phyloP scores from a whole-genome alignment of 2,329 filamentous ascomycete genomes.

The Fusarium sp. region DNA sequence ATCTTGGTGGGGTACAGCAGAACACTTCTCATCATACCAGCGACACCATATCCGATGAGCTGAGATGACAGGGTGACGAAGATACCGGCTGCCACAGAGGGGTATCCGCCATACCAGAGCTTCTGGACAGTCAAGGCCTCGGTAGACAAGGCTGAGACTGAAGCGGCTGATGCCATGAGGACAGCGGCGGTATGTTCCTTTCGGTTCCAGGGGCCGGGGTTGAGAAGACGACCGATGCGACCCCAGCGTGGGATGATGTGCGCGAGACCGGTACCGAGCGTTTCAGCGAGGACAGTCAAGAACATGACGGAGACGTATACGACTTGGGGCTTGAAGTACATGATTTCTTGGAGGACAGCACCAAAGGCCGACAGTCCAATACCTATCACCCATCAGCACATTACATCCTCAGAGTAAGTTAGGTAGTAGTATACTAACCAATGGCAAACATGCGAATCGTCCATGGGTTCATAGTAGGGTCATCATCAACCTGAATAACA shows the following conservation, averaged over 20 bases:
- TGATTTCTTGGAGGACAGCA: constrained; percentile 34
- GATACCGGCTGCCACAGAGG: constrained; percentile 47
- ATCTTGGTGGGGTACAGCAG: constrained; percentile 59
- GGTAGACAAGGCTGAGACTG: constrained; percentile 44
- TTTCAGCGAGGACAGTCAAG: constrained; percentile 33
- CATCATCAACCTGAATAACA: constrained; percentile 39
- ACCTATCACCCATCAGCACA: constrained; percentile 8
- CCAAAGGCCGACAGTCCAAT: constrained; percentile 34
- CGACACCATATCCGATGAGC: constrained; percentile 58
- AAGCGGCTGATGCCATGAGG: constrained; percentile 54
- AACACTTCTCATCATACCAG: constrained; percentile 55
- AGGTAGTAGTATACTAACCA: constrained; percentile 7
- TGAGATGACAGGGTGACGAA: constrained; percentile 58
- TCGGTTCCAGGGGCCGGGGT: constrained; percentile 28
- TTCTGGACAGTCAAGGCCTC: constrained; percentile 55
- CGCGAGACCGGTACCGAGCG: constrained; percentile 11
- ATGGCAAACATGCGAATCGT: constrained; percentile 35
- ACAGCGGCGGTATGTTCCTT: constrained; percentile 48
- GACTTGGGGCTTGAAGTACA: constrained; percentile 38
- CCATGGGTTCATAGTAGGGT: constrained; percentile 34
- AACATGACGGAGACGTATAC: constrained; percentile 38
- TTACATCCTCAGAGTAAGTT: neutral
- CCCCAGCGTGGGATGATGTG: constrained; percentile 23
- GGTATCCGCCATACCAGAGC: constrained; percentile 54
- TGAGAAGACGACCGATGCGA: constrained; percentile 22